Evolutionary conservation across 495 filamentous ascomycete genomes (phyloP).

Genomic region (Penicillium herquei): DNA sequence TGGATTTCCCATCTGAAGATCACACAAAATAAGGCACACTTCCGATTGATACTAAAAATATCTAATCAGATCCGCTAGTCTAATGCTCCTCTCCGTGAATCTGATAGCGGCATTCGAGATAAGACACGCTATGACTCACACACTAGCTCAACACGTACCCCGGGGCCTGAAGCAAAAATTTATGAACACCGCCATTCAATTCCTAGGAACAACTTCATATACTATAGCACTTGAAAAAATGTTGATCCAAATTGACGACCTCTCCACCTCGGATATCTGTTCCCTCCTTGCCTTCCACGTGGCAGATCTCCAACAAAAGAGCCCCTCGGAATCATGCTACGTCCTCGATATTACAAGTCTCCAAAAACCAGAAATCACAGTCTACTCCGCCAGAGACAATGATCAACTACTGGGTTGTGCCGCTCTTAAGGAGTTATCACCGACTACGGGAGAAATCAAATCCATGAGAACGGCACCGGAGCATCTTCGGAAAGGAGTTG

Average conservation of each 20-base stretch:
- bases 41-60: too few relatives aligned
- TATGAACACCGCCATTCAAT: too few relatives aligned
- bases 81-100: too few relatives aligned
- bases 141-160: too few relatives aligned
- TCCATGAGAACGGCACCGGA: not conserved
- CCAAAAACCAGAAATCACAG: not conserved
- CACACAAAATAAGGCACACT: too few relatives aligned
- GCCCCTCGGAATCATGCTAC: not conserved
- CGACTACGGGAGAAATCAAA: not conserved
- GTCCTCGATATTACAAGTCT: not conserved
- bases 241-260: slow-evolving; percentile 1
- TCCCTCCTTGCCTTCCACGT: not conserved
- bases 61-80: too few relatives aligned
- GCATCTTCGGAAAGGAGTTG: not conserved
- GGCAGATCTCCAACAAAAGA: not conserved
- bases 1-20: too few relatives aligned
- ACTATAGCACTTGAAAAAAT: not conserved
- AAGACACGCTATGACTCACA: too few relatives aligned
- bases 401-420: not conserved
- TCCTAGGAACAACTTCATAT: too few relatives aligned
- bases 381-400: not conserved
- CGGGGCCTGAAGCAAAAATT: too few relatives aligned
- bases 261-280: not conserved
- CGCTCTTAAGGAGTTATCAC: not conserved
- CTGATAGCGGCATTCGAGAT: too few relatives aligned